Evolutionary conservation across 208 protist genomes (phyloP).

Genomic region (Histomonas meleagridis): DNA sequence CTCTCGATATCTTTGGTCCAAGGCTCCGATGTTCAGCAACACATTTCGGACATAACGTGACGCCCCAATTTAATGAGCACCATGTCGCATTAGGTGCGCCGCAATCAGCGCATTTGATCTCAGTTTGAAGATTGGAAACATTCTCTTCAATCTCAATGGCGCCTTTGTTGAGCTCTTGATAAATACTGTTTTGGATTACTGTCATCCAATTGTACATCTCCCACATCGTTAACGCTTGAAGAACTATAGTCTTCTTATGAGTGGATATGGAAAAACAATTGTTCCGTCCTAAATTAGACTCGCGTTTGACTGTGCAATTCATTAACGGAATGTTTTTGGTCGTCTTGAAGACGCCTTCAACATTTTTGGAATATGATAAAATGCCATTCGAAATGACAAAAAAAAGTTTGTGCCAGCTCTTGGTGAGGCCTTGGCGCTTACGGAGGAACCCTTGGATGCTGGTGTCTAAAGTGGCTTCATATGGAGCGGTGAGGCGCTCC

Average conservation of each 20-base stretch:
- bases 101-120: constrained; percentile 42
- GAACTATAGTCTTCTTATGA: neutral
- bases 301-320: neutral
- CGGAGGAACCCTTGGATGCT: neutral
- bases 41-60: constrained; percentile 51
- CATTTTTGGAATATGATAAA: neutral
- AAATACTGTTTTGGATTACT: constrained; percentile 15
- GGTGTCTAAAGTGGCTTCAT: neutral
- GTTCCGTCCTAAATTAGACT: neutral
- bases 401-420: neutral
- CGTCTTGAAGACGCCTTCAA: neutral
- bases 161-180: neutral
- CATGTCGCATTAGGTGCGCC: constrained; percentile 44
- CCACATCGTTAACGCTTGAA: neutral
- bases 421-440: neutral
- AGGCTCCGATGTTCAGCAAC: constrained; percentile 47
- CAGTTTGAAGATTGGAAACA: neutral
- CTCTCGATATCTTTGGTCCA: constrained; percentile 46
- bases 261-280: neutral
- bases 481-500: neutral
- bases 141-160: too few species aligned
- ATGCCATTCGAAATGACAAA: neutral
- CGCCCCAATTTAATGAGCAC: constrained; percentile 50
- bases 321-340: neutral
- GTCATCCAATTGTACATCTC: neutral